Evolutionary conservation across 139 green algal genomes (phyloP).

Genomic region (Volvox africanus): DNA sequence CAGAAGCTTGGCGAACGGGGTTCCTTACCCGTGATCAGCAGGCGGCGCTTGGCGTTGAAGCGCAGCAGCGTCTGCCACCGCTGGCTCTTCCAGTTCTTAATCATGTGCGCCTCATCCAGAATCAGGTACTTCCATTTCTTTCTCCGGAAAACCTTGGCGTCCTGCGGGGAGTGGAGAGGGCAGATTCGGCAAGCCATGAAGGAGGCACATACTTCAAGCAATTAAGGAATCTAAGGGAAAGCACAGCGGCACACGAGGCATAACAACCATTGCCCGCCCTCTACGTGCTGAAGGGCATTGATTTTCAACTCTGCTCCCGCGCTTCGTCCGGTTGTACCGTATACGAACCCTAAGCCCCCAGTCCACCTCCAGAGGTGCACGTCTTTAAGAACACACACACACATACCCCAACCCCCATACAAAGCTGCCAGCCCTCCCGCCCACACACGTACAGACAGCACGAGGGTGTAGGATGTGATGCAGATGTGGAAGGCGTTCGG

Average conservation of each 20-base stretch:
- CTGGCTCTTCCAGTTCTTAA: slow-evolving; percentile 99
- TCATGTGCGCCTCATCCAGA: slow-evolving; percentile 99
- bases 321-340: no score
- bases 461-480: slow-evolving; percentile 98
- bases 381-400: not conserved
- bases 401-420: no score
- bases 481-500: slow-evolving; percentile 98
- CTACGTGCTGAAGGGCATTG: no score
- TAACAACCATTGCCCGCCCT: no score
- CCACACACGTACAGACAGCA: slow-evolving; percentile 80
- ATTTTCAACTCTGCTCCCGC: no score
- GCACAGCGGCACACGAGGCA: no score
- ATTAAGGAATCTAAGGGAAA: no score
- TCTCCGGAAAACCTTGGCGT: slow-evolving; percentile 94
- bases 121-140: slow-evolving; percentile 99
- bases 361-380: not conserved
- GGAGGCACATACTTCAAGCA: not conserved
- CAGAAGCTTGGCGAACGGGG: no score
- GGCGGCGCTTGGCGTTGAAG: slow-evolving; percentile 94
- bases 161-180: slow-evolving; percentile 61
- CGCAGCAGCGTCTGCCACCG: slow-evolving; percentile 98
- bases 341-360: no score
- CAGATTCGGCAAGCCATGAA: not conserved
- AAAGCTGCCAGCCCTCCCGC: not conserved
- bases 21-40: slow-evolving; percentile 92